Conservation (phyloP, 129 eudicot species). For the Sambucus nigra region DNA sequence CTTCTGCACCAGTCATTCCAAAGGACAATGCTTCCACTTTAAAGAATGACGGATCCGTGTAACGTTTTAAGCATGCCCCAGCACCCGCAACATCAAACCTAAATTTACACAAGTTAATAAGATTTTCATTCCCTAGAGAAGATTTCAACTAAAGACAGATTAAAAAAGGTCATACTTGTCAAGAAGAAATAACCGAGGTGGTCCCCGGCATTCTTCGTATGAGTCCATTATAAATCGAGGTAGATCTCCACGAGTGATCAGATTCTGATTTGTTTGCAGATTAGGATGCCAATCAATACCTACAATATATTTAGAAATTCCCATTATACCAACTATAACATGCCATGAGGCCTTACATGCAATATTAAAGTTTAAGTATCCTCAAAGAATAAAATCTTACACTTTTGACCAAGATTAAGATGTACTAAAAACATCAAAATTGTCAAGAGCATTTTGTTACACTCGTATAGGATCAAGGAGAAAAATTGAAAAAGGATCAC, state of each 20-base stretch:
- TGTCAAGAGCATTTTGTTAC: neutral
- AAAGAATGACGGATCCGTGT: constrained; percentile 79
- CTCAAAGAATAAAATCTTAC: neutral
- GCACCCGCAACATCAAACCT: constrained; percentile 98
- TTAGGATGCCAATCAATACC: constrained; percentile 93
- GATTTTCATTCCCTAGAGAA: constrained; percentile 9
- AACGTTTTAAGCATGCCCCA: constrained; percentile 94
- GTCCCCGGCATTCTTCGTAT: constrained; percentile 88
- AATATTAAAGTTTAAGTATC: neutral
- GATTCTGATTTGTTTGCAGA: constrained; percentile 43
- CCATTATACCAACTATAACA: constrained; percentile 2
- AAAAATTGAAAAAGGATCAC: constrained; percentile 9
- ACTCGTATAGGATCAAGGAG: neutral
- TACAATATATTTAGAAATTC: constrained; percentile 25
- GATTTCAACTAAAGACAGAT: constrained; percentile 4
- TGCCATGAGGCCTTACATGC: constrained; percentile 7
- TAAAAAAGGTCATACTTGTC: constrained; percentile 67
- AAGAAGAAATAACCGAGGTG: constrained; percentile 92
- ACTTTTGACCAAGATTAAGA: neutral
- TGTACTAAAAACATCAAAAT: neutral
- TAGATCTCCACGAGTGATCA: constrained; percentile 74
- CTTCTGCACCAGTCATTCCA: constrained; percentile 36
- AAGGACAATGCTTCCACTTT: constrained; percentile 51
- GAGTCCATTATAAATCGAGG: constrained; percentile 94
- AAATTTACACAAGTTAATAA: constrained; percentile 14